Conservation (phyloP, 108 stramenopile species). For the Cyclostephanos tholiformis region DNA sequence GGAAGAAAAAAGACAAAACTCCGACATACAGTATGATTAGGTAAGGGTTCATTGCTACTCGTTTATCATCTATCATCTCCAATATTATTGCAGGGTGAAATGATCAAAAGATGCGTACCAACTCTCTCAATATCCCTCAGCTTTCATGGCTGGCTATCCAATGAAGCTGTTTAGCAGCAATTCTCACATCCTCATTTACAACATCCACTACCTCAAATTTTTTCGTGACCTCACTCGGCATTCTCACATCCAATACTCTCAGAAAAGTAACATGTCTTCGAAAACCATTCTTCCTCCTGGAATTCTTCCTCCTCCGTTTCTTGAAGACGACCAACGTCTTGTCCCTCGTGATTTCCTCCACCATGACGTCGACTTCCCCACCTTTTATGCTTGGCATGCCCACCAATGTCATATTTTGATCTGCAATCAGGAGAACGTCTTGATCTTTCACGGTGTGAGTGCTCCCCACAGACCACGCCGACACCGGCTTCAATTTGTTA, state of each 20-base stretch:
- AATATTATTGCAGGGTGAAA: neutral
- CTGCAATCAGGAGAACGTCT: conserved; percentile 74
- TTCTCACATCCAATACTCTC: conserved; percentile 81
- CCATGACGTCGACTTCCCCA: conserved; percentile 82
- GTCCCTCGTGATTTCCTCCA: conserved; percentile 91
- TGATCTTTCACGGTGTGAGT: conserved; percentile 63
- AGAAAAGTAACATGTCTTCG: conserved; percentile 81
- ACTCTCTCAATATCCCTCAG: too few species aligned
- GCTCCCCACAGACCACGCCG: conserved; percentile 67
- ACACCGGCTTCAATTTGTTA: conserved; percentile 74
- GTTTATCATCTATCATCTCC: too few species aligned
- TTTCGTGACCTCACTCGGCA: conserved; percentile 54
- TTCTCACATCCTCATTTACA: conserved; percentile 14
- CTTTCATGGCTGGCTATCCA: neutral
- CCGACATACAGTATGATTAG: too few species aligned
- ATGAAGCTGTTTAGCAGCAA: conserved; percentile 23
- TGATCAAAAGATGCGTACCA: neutral
- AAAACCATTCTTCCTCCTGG: conserved; percentile 83
- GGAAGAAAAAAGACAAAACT: too few species aligned
- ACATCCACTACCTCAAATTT: neutral
- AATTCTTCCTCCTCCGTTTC: conserved; percentile 89
- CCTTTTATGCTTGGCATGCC: conserved; percentile 80
- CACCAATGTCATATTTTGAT: conserved; percentile 70
- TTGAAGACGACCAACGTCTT: conserved; percentile 88
- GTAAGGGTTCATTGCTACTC: too few species aligned